Evolutionary conservation across 1,139 yeast genomes (phyloP).

Genomic region (Groenewaldozyma auringiensis): DNA sequence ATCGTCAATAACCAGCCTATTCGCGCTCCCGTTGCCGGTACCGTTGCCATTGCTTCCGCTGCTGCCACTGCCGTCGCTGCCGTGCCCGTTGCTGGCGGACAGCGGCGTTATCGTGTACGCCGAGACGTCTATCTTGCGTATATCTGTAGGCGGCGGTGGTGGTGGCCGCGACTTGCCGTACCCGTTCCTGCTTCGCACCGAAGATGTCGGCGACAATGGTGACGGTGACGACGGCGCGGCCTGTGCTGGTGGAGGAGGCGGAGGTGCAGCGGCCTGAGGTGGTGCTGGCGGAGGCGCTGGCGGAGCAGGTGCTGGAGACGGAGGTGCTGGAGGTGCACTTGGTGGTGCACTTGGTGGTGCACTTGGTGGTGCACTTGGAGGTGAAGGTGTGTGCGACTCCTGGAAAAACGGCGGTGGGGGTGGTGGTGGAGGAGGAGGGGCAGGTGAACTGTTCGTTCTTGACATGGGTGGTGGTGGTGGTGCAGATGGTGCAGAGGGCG

Average conservation of each 20-base stretch:
- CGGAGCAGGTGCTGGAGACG: too few relatives aligned
- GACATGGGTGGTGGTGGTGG: constrained; percentile 15
- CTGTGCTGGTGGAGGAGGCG: constrained; percentile 21
- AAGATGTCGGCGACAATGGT: constrained; percentile 10
- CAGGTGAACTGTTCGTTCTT: constrained; percentile 4
- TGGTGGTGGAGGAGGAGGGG: constrained; percentile 20
- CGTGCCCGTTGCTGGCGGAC: constrained; percentile 13
- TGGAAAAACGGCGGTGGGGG: constrained; percentile 20
- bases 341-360: constrained; percentile 27
- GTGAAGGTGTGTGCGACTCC: constrained; percentile 22
- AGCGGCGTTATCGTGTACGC: constrained; percentile 27
- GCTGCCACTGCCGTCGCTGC: constrained; percentile 8
- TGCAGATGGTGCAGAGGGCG: constrained; percentile 15
- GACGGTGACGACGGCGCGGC: constrained; percentile 16
- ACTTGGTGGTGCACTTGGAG: constrained; percentile 21
- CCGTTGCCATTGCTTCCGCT: background rate
- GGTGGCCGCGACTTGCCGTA: constrained; percentile 18
- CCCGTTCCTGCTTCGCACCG: constrained; percentile 13
- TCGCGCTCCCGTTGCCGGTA: background rate
- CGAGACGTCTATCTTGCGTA: constrained; percentile 27
- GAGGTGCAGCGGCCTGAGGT: constrained; percentile 27
- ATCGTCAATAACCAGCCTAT: constrained; percentile 50
- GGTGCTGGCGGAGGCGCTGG: constrained; percentile 25
- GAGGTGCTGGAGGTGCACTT: constrained; percentile 20
- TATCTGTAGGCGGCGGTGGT: constrained; percentile 20